Conservation (phyloP, 495 filamentous ascomycete genomes). For the Mytilinidion resinicola region DNA sequence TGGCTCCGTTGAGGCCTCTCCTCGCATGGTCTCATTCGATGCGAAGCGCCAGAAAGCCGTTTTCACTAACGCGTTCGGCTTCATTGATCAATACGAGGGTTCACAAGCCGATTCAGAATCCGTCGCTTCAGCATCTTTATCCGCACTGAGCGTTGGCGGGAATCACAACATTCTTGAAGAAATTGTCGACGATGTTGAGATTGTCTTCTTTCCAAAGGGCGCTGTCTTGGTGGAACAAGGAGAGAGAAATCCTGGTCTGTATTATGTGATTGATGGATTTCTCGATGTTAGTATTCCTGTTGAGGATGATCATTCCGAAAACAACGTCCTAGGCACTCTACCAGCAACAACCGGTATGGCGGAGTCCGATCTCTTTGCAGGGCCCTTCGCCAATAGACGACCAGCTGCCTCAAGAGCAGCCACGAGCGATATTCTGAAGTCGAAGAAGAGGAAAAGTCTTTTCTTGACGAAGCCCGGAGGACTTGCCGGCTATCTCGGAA, state of each 20-base stretch:
- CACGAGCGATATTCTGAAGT: conserved; percentile 39
- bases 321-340: conserved; percentile 31
- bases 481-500: conserved; percentile 88
- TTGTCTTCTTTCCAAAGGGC: conserved; percentile 92
- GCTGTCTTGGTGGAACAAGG: conserved; percentile 96
- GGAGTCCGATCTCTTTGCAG: conserved; percentile 27
- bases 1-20: conserved; percentile 75
- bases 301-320: conserved; percentile 40
- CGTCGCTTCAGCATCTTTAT: conserved; percentile 60
- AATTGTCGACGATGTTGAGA: conserved; percentile 86
- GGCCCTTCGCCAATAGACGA: conserved; percentile 47
- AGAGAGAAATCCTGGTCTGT: conserved; percentile 89
- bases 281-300: conserved; percentile 78
- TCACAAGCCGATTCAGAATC: conserved; percentile 88
- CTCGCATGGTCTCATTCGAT: conserved; percentile 79
- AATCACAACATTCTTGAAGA: conserved; percentile 59
- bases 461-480: conserved; percentile 93
- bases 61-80: conserved; percentile 87
- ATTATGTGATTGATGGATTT: conserved; percentile 97
- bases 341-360: conserved; percentile 24
- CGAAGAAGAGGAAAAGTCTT: conserved; percentile 59
- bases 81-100: conserved; percentile 84
- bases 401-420: conserved; percentile 43
- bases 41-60: conserved; percentile 75
- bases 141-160: conserved; percentile 48